Percentiles rank a stretch among this genome's conserved stretches.
Evolutionary conservation across 106 monocot genomes (phyloP).

Genomic region (Narthecium ossifragum): DNA sequence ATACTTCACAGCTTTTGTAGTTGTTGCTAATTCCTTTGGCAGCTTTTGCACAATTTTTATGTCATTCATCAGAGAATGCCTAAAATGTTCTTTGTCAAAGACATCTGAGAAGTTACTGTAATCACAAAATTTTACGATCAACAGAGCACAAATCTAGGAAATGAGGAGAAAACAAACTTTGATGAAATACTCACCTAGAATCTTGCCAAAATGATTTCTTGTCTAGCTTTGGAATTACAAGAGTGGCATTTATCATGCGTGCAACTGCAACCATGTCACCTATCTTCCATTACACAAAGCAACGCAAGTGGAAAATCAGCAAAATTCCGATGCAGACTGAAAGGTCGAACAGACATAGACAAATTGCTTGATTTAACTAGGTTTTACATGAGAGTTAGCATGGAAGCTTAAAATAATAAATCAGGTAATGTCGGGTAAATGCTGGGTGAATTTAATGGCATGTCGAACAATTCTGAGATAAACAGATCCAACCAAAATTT

Average conservation of each 20-base stretch:
- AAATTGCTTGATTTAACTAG: too few species aligned
- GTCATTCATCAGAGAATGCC: slow-evolving; percentile 60
- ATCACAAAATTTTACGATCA: slow-evolving; percentile 14
- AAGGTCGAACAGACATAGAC: too few species aligned
- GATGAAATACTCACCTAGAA: slow-evolving; percentile 38
- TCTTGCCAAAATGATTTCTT: slow-evolving; percentile 97
- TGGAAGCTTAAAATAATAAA: too few species aligned
- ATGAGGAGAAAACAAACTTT: not conserved
- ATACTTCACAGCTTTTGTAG: slow-evolving; percentile 62
- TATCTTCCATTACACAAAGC: slow-evolving; percentile 74
- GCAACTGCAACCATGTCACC: slow-evolving; percentile 97
- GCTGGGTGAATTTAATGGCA: too few species aligned
- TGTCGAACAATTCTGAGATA: too few species aligned
- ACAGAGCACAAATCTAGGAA: not conserved
- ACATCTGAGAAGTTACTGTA: slow-evolving; percentile 94
- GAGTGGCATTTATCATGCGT: slow-evolving; percentile 84
- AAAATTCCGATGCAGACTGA: too few species aligned
- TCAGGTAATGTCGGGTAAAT: too few species aligned
- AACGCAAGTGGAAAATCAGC: too few species aligned
- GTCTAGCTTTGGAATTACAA: slow-evolving; percentile 89
- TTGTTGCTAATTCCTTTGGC: slow-evolving; percentile 55
- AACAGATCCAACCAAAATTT: too few species aligned
- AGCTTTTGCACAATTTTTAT: slow-evolving; percentile 77
- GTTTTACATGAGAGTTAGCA: too few species aligned
- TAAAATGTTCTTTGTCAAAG: slow-evolving; percentile 80